A percentile compares a stretch with the other conserved stretches of the same genome.
These are phyloP conservation scores for Henckelia pumila DNA, from an alignment of 257 asterid genomes.

Conservation along the genomic window DNA sequence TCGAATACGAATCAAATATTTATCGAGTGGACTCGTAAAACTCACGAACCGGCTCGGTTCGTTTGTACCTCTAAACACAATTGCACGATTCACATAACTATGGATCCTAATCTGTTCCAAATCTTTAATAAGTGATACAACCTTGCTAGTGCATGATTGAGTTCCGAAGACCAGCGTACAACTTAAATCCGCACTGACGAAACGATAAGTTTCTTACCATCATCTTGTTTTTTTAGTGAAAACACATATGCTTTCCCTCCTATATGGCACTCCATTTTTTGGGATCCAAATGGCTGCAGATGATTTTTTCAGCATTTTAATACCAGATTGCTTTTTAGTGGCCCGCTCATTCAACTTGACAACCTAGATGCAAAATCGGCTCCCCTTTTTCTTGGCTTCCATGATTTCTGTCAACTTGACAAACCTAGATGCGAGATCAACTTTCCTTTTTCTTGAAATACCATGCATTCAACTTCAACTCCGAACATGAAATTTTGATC, in stretches of 20 bases:
- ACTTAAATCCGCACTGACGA: not conserved
- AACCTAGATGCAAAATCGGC: too few species aligned
- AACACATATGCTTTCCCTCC: not conserved
- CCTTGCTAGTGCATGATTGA: conserved; percentile 1
- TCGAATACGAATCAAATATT: too few species aligned
- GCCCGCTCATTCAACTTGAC: too few species aligned
- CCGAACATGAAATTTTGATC: not conserved
- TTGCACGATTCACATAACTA: not conserved
- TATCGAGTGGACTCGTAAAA: too few species aligned
- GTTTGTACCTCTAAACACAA: too few species aligned
- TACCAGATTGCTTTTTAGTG: conserved; percentile 1
- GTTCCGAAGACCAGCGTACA: too few species aligned
- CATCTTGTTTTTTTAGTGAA: not conserved
- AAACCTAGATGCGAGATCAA: not conserved
- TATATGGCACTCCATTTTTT: conserved; percentile 5
- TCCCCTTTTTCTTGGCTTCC: too few species aligned
- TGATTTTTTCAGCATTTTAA: not conserved
- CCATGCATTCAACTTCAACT: conserved; percentile 10
- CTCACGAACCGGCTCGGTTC: too few species aligned
- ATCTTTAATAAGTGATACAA: not conserved
- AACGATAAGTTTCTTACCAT: not conserved
- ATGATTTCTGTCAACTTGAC: not conserved
- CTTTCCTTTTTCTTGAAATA: not conserved
- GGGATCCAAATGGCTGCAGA: not conserved
- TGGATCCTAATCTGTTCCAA: not conserved